Evolutionary conservation across 129 eudicot species (phyloP).

Genomic region (Flaveria robusta): DNA sequence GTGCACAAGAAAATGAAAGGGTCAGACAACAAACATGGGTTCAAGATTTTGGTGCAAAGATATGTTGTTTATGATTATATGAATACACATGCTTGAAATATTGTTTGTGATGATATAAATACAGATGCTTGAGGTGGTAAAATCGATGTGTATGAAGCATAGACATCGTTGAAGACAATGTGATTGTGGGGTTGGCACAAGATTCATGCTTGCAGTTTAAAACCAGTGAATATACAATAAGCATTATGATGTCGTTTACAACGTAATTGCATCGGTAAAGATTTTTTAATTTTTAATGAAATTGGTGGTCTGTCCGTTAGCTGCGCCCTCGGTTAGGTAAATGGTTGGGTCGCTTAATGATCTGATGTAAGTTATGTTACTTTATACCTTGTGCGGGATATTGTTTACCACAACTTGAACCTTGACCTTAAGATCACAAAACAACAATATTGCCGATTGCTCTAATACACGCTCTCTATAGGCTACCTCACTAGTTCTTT

Average conservation of each 20-base stretch:
- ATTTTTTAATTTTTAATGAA: neutral
- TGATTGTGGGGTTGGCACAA: constrained; percentile 42
- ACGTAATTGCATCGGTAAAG: constrained; percentile 19
- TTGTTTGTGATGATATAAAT: constrained; percentile 22
- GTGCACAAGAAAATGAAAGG: constrained; percentile 16
- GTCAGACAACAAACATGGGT: constrained; percentile 19
- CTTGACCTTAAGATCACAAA: too few species aligned
- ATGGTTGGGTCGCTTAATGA: too few species aligned
- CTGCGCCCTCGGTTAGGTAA: neutral
- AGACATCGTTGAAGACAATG: constrained; percentile 60
- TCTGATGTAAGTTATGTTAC: too few species aligned
- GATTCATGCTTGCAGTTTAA: constrained; percentile 30
- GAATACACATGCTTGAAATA: constrained; percentile 27
- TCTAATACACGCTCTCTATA: too few species aligned
- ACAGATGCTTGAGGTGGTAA: constrained; percentile 32
- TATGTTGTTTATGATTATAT: constrained; percentile 23
- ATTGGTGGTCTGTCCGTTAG: constrained; percentile 5
- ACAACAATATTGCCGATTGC: too few species aligned
- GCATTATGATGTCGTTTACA: constrained; percentile 38
- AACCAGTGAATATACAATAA: constrained; percentile 37
- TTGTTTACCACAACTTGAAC: too few species aligned
- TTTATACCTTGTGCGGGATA: too few species aligned
- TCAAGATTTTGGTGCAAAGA: constrained; percentile 17
- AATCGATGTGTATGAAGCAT: constrained; percentile 44
- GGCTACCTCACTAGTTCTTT: too few species aligned